Evolutionary conservation across 2,329 filamentous ascomycete genomes (phyloP), one percentile per base, ranked within the genome.

Genomic region (Magnaporthales sp.): DNA sequence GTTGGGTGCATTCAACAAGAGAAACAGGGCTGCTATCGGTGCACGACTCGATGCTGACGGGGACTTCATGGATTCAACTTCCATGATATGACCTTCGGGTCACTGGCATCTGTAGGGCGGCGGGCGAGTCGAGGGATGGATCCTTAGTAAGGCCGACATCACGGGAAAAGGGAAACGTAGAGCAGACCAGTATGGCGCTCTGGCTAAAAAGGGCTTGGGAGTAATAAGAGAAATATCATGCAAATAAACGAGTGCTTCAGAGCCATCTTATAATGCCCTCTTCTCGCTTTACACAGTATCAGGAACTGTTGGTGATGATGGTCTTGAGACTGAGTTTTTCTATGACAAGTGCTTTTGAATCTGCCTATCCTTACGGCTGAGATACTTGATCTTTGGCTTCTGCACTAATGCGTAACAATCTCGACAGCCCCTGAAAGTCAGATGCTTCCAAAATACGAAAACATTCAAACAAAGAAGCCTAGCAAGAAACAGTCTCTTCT

Each of bases 11-110:
- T 58, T 58, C 54, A 58, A 58, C 54, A 58, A 58, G 54, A 58
- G 54, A n/a, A 9, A 58, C 8, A 26, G 54, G 38, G 19, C 38
- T 46, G 38, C 38, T 46, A 19, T n/a, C 11, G 54, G n/a, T 26
- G 54, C n/a, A 22, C 24, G 22, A 22, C 54, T 58, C 24, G 54
- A 58, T 58, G 54, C 54, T 58, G 30, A n/a, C 38, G 2, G 27
- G 26, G 60, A n/a, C 60, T 58, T 11, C 9, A 27, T 51, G 67
- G 65, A 66, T 65, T 68, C 67, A 66, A 65, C 67, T 68, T 68
- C 62, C 67, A 65, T 27, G n/a, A n/a, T 46, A n/a, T n/a, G n/a
- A n/a, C n/a, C n/a, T 4, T 19, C n/a, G 7, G 26, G 30, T 58
- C 24, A 26, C 7, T 8, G 32, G 54, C 54, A 58, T 58, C 54